These are phyloP conservation scores for Graphiopsis chlorocephala DNA, from an alignment of 2,329 filamentous ascomycete genomes.

Conservation along the genomic window DNA sequence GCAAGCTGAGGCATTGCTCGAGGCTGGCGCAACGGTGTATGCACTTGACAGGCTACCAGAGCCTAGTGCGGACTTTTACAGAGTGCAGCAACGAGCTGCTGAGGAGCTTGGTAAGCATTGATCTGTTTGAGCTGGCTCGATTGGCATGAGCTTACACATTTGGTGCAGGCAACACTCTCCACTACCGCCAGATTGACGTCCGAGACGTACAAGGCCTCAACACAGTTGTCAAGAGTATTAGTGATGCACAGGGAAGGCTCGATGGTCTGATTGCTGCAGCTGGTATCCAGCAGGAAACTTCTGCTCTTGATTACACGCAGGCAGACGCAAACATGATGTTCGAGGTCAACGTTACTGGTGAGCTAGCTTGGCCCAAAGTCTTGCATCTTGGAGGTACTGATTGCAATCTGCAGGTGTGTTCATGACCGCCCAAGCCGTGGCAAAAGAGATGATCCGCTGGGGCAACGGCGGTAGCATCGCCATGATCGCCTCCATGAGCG, in stretches of 20 bases:
- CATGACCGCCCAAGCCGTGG: conserved; percentile 63
- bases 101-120: conserved; percentile 54
- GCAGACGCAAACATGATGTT: conserved; percentile 63
- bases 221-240: conserved; percentile 65
- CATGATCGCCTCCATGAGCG: conserved; percentile 63
- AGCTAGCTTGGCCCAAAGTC: not conserved
- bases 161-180: conserved; percentile 52
- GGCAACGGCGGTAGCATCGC: conserved; percentile 60
- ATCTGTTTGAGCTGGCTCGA: not conserved
- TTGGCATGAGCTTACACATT: not conserved
- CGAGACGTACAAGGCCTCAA: conserved; percentile 68
- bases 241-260: conserved; percentile 65
- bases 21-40: conserved; percentile 72
- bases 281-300: conserved; percentile 77
- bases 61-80: conserved; percentile 61
- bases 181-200: conserved; percentile 79
- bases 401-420: conserved; percentile 41
- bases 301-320: conserved; percentile 73
- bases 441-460: conserved; percentile 62
- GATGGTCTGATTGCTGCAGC: conserved; percentile 76
- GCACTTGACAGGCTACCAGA: conserved; percentile 61
- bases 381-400: not conserved
- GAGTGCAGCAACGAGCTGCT: conserved; percentile 61
- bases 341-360: conserved; percentile 47
- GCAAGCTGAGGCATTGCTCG: conserved; percentile 69